Conservation (phyloP, 306 rosid species). For the Pyrus pyrifolia region DNA sequence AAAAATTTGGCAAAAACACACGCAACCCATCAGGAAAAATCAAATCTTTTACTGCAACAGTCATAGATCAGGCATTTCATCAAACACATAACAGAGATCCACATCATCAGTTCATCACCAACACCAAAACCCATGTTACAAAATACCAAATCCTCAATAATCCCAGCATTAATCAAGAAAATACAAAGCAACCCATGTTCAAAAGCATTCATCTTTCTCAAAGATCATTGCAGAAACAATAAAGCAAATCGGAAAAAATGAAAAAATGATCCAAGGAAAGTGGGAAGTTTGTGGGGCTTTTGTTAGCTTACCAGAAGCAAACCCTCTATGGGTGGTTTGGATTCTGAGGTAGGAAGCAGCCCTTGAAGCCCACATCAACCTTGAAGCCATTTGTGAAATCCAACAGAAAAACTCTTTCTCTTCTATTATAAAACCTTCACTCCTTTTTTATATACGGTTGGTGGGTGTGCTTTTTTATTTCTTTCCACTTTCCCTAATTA, state of each 20-base stretch:
- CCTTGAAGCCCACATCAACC: conserved; percentile 71
- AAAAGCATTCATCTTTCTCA: neutral
- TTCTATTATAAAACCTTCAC: neutral
- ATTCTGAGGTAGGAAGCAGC: conserved; percentile 71
- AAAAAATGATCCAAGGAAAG: neutral
- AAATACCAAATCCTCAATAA: neutral
- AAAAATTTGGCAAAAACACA: conserved; percentile 1
- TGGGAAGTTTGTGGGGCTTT: neutral
- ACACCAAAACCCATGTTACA: neutral
- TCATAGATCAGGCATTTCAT: conserved; percentile 19
- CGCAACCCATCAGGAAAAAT: conserved; percentile 8
- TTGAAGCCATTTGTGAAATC: conserved; percentile 54
- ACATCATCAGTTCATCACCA: neutral
- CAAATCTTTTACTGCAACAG: conserved; percentile 8
- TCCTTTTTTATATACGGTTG: conserved; percentile 1
- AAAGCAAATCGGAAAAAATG: neutral
- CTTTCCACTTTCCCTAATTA: neutral
- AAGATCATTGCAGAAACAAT: neutral
- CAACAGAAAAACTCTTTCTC: neutral
- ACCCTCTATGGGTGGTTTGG: conserved; percentile 47
- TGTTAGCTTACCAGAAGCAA: conserved; percentile 43
- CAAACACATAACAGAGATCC: conserved; percentile 28
- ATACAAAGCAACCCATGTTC: too few relatives aligned
- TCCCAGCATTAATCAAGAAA: neutral
- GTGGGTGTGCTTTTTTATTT: neutral